These are phyloP conservation scores for Peribolospora kevripleyi DNA, from an alignment of 768 basidiomycete species.

Conservation along the genomic window DNA sequence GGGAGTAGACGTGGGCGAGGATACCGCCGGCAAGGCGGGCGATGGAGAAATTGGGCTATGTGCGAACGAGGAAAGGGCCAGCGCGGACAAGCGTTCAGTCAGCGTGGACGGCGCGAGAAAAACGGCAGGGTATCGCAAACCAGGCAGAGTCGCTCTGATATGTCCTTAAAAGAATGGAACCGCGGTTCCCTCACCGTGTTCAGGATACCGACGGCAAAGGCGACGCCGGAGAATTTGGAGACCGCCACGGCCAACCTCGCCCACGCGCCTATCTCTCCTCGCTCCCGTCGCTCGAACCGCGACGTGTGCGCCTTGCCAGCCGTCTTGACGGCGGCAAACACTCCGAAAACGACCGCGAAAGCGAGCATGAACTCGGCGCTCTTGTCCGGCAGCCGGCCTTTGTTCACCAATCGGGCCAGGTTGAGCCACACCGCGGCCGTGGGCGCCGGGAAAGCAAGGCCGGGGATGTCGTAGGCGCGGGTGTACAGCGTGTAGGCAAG, in stretches of 20 bases:
- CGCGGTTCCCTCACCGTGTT: too few relatives aligned
- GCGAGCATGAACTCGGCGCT: conserved; percentile 50
- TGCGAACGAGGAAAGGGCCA: not conserved
- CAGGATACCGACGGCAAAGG: conserved; percentile 48
- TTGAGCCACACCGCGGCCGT: conserved; percentile 75
- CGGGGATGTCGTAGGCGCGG: conserved; percentile 65
- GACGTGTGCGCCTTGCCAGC: conserved; percentile 28
- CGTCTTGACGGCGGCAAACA: conserved; percentile 42
- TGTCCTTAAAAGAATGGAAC: not conserved
- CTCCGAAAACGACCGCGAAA: conserved; percentile 47
- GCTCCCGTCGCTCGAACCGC: conserved; percentile 10
- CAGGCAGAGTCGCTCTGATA: not conserved
- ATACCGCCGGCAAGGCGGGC: conserved; percentile 73
- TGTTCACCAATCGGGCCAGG: conserved; percentile 22
- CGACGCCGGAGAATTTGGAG: conserved; percentile 35
- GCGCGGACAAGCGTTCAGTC: too few relatives aligned
- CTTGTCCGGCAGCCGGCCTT: conserved; percentile 57
- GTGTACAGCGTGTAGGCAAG: conserved; percentile 72
- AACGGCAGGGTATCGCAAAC: too few relatives aligned
- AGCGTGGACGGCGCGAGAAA: too few relatives aligned
- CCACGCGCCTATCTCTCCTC: conserved; percentile 16
- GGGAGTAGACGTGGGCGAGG: conserved; percentile 42
- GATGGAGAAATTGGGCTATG: conserved; percentile 57
- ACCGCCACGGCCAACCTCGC: conserved; percentile 53
- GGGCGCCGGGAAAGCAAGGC: conserved; percentile 84